Evolutionary conservation across 106 monocot species (phyloP).

Genomic region (Alisma plantagoaquatica): DNA sequence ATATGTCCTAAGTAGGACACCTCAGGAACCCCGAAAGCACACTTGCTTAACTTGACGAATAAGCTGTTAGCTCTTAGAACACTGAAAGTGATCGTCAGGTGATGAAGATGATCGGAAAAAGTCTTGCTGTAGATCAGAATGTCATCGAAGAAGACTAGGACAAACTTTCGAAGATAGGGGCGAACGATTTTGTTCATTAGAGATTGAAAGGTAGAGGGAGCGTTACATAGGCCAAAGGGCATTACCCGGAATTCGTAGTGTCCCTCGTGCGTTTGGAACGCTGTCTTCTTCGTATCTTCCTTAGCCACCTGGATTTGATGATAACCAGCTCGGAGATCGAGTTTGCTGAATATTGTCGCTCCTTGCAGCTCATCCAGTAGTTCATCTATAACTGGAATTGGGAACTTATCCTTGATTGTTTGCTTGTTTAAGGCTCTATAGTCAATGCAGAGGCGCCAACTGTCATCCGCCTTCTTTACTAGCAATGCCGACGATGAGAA

Average conservation of each 20-base stretch:
- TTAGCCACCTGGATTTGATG: conserved; percentile 1
- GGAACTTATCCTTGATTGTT: no score
- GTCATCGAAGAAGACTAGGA: conserved; percentile 9
- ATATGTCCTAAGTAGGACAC: neutral
- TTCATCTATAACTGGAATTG: conserved; percentile 1
- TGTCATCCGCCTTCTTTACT: neutral
- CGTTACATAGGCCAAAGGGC: conserved; percentile 5
- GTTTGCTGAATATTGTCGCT: conserved; percentile 3
- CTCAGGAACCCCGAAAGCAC: neutral
- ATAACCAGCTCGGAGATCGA: neutral
- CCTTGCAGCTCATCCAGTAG: conserved; percentile 2
- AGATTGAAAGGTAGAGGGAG: neutral
- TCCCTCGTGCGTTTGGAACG: conserved; percentile 1
- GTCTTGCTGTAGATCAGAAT: neutral
- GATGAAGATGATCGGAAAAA: neutral
- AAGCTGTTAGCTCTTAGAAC: neutral
- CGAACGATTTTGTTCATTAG: conserved; percentile 6
- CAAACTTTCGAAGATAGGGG: neutral
- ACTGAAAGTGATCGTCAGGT: neutral
- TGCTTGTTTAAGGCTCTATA: neutral
- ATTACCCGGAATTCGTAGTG: conserved; percentile 4
- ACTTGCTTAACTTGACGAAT: neutral
- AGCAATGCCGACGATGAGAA: neutral
- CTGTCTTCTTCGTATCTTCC: neutral
- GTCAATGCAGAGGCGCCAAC: neutral